These are phyloP conservation scores for Brettanomyces sp. DNA, from an alignment of 805 yeast genomes.

Conservation along the genomic window DNA sequence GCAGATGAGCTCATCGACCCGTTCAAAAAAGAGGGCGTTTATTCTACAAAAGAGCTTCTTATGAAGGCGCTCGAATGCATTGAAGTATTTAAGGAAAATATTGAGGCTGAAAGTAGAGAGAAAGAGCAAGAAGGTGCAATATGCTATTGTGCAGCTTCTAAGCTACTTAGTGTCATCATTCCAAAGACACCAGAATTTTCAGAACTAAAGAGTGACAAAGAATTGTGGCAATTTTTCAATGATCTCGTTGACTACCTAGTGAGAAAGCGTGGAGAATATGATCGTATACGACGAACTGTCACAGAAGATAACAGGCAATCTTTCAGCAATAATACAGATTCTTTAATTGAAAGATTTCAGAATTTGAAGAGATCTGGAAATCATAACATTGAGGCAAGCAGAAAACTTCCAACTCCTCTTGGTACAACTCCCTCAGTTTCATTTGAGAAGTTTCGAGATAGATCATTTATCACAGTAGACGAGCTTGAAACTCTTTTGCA, in stretches of 20 bases:
- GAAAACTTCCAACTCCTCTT: too few species aligned
- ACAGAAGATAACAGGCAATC: constrained; percentile 3
- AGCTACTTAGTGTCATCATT: constrained; percentile 17
- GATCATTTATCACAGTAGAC: constrained; percentile 4
- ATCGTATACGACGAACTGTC: constrained; percentile 2
- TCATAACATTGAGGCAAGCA: too few species aligned
- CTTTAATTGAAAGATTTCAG: constrained; percentile 13
- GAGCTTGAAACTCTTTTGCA: constrained; percentile 16
- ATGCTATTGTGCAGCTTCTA: constrained; percentile 19
- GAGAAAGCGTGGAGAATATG: constrained; percentile 11
- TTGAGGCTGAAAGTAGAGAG: constrained; percentile 1
- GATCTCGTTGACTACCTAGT: constrained; percentile 12
- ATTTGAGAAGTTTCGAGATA: too few species aligned
- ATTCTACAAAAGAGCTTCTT: constrained; percentile 11
- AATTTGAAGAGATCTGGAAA: constrained; percentile 7
- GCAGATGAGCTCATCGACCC: constrained; percentile 6
- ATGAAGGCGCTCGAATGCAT: constrained; percentile 20
- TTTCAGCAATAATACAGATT: constrained; percentile 1
- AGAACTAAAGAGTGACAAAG: constrained; percentile 4
- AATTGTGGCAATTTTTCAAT: constrained; percentile 11
- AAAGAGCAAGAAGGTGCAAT: constrained; percentile 17
- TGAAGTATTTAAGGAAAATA: constrained; percentile 11
- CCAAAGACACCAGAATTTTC: constrained; percentile 14
- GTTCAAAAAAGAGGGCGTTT: background rate
- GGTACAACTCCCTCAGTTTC: too few species aligned